Percentiles rank a stretch among this genome's conserved stretches.
These are phyloP conservation scores for Starmerella asiatica DNA, from an alignment of 805 yeast genomes.

Conservation along the genomic window DNA sequence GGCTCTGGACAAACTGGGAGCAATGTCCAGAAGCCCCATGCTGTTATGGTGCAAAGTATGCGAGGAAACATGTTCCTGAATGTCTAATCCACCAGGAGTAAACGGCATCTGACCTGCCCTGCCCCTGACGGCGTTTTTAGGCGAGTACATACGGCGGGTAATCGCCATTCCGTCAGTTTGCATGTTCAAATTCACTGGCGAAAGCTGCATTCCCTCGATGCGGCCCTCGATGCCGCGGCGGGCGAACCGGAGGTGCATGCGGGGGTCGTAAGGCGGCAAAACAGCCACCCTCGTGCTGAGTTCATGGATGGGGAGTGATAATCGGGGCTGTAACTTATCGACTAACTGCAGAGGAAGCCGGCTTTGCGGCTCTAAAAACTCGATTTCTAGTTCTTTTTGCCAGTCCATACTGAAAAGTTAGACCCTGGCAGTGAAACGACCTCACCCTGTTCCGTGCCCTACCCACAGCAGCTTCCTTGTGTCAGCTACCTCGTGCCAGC, in stretches of 20 bases:
- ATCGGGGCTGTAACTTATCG: conserved; percentile 33
- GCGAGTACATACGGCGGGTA: conserved; percentile 51
- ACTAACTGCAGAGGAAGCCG: neutral
- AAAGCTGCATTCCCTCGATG: conserved; percentile 51
- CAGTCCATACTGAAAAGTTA: neutral
- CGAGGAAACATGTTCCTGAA: conserved; percentile 22
- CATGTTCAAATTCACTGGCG: conserved; percentile 33
- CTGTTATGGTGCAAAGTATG: conserved; percentile 46
- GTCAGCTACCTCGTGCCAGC: too few species aligned
- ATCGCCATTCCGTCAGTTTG: conserved; percentile 56
- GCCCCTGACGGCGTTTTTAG: conserved; percentile 53
- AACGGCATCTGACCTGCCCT: conserved; percentile 69
- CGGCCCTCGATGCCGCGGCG: conserved; percentile 65
- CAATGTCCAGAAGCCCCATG: conserved; percentile 66
- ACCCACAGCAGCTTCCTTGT: too few species aligned
- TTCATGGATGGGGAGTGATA: conserved; percentile 24
- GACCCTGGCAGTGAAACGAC: too few species aligned
- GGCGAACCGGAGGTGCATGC: conserved; percentile 54
- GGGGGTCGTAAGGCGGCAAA: conserved; percentile 46
- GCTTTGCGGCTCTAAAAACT: neutral
- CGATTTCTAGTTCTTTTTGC: neutral
- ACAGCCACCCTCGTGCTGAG: conserved; percentile 39
- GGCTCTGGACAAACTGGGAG: conserved; percentile 74
- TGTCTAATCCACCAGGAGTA: conserved; percentile 74
- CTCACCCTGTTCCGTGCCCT: too few species aligned